Evolutionary conservation across 371 early-diverging fungal species (phyloP).

Genomic region (Agmasoma carcini): DNA sequence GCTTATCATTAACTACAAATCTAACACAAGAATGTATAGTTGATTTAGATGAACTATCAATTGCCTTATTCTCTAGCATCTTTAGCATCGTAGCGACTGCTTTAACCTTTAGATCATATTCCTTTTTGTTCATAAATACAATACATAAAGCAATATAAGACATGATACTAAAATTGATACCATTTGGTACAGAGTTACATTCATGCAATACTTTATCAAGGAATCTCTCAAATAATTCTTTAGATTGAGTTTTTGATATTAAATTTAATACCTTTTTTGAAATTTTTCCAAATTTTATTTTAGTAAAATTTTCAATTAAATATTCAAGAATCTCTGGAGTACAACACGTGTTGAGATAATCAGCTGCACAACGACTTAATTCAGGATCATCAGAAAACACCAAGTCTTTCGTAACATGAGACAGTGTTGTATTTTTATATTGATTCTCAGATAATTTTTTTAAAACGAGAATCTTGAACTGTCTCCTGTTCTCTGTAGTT

Average conservation of each 20-base stretch:
- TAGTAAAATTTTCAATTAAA: slow-evolving; percentile 17
- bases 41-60: slow-evolving; percentile 39
- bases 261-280: slow-evolving; percentile 87
- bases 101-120: slow-evolving; percentile 7
- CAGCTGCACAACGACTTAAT: too few species aligned
- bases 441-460: slow-evolving; percentile 22
- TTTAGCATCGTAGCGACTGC: slow-evolving; percentile 30
- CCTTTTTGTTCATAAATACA: slow-evolving; percentile 19
- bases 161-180: slow-evolving; percentile 8
- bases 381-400: slow-evolving; percentile 26
- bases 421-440: slow-evolving; percentile 14
- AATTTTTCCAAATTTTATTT: slow-evolving; percentile 78
- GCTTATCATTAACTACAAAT: neutral
- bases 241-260: slow-evolving; percentile 70
- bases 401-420: slow-evolving; percentile 1
- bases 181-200: neutral
- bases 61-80: slow-evolving; percentile 11
- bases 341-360: slow-evolving; percentile 45
- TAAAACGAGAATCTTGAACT: slow-evolving; percentile 20
- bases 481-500: slow-evolving; percentile 7
- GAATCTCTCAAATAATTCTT: slow-evolving; percentile 12
- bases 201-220: slow-evolving; percentile 7
- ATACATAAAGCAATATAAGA: slow-evolving; percentile 26
- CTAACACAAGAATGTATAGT: slow-evolving; percentile 23
- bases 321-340: neutral